Conservation (phyloP, 202 grass and related monocot genomes). For the Setaria italica region DNA sequence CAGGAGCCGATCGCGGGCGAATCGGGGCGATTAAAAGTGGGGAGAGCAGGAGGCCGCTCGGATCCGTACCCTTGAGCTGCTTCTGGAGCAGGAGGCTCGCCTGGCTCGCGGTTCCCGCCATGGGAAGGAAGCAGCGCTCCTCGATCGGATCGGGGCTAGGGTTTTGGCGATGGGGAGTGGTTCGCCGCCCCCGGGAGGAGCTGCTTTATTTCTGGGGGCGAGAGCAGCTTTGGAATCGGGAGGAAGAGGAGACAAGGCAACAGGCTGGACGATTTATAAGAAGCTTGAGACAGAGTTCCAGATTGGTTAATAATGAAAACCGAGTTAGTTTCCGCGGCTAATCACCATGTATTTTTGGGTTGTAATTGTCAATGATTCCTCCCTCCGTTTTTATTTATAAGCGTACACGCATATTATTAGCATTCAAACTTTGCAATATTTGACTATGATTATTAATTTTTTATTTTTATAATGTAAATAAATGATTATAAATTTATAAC, state of each 20-base stretch:
- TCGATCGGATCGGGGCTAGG: constrained; percentile 66
- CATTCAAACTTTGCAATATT: too few relatives aligned
- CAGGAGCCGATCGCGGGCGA: constrained; percentile 46
- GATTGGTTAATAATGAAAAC: constrained; percentile 20
- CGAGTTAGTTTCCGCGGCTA: neutral
- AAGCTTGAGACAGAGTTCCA: neutral
- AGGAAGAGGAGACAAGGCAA: constrained; percentile 29
- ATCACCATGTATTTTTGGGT: neutral
- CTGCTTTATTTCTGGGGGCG: constrained; percentile 59
- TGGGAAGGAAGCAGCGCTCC: constrained; percentile 54
- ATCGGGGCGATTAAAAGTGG: neutral
- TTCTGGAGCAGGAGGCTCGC: constrained; percentile 93
- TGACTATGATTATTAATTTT: too few relatives aligned
- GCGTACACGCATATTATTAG: too few relatives aligned
- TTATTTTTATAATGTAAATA: too few relatives aligned
- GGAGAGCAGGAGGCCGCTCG: neutral
- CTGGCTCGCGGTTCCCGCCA: constrained; percentile 75
- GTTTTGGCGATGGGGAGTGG: constrained; percentile 50
- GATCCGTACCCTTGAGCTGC: constrained; percentile 85
- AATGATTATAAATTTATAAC: too few relatives aligned
- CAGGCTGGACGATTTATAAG: constrained; percentile 46
- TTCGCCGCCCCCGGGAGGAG: constrained; percentile 49
- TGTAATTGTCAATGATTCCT: neutral
- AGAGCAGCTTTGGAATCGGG: constrained; percentile 46
- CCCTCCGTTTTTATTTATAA: too few relatives aligned